Evolutionary conservation across 208 protist genomes (phyloP).

Genomic region (Leishmania lainsoni): DNA sequence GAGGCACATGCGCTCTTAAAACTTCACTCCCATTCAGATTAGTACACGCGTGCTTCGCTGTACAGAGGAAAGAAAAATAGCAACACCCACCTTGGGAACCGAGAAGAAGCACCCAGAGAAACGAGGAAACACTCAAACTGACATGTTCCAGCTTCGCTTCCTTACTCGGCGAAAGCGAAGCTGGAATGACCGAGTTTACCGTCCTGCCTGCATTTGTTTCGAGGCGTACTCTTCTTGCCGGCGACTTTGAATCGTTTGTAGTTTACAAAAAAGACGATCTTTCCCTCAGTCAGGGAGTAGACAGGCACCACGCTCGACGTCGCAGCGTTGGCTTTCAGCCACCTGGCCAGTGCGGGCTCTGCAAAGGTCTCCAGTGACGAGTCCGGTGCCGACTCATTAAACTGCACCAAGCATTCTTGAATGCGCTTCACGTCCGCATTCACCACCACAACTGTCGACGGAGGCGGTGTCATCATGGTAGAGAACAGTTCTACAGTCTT

Average conservation of each 20-base stretch:
- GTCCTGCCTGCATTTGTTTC: conserved; percentile 29
- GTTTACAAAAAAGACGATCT: conserved; percentile 55
- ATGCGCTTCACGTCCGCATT: conserved; percentile 32
- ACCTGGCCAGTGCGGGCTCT: conserved; percentile 35
- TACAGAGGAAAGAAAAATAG: not conserved
- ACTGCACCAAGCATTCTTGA: conserved; percentile 39
- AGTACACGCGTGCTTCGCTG: not conserved
- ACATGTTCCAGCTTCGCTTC: not conserved
- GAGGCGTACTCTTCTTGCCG: conserved; percentile 24
- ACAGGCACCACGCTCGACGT: conserved; percentile 41
- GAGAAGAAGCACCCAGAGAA: not conserved
- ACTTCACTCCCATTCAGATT: not conserved
- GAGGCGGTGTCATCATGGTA: conserved; percentile 27
- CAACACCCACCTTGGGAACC: not conserved
- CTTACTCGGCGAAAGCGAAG: not conserved
- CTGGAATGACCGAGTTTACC: not conserved
- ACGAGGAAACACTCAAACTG: not conserved
- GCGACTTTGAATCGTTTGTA: conserved; percentile 37
- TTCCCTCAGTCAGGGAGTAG: conserved; percentile 32
- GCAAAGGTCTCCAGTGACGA: conserved; percentile 11
- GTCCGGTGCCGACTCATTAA: conserved; percentile 21
- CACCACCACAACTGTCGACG: conserved; percentile 46
- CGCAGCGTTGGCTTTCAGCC: conserved; percentile 45
- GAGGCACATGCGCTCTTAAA: not conserved
- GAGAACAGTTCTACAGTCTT: conserved; percentile 41